phyloP scores from a whole-genome alignment of 352 stramenopile genomes.

The Phytophthora agathidicida region DNA sequence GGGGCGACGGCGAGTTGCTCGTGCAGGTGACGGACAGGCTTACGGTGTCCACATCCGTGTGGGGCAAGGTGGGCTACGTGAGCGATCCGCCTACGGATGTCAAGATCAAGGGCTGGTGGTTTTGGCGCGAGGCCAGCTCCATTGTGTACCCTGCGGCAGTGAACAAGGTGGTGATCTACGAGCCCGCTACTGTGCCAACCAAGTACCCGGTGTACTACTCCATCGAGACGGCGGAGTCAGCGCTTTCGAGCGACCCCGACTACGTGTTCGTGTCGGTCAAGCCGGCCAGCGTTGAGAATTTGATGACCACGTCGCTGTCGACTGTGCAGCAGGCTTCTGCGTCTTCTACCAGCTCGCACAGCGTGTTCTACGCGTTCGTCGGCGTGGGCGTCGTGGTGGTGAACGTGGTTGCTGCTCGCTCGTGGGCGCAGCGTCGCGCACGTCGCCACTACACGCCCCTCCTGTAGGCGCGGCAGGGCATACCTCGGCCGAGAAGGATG shows the following conservation, averaged over 20 bases:
- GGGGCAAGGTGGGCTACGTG: conserved; percentile 59
- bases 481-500: conserved; percentile 1
- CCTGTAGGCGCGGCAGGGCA: conserved; percentile 23
- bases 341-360: conserved; percentile 16
- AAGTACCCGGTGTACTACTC: conserved; percentile 41
- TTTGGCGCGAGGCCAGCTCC: conserved; percentile 50
- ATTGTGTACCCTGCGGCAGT: conserved; percentile 45
- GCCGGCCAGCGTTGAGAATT: conserved; percentile 6
- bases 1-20: conserved; percentile 49
- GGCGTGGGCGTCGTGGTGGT: conserved; percentile 41
- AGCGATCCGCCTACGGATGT: conserved; percentile 41
- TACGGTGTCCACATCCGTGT: conserved; percentile 55
- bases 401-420: conserved; percentile 50
- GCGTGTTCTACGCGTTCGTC: conserved; percentile 48
- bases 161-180: conserved; percentile 49
- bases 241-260: conserved; percentile 41
- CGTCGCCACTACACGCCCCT: conserved; percentile 65
- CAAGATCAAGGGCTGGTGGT: conserved; percentile 63
- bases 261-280: conserved; percentile 32
- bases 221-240: conserved; percentile 31
- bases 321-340: conserved; percentile 31
- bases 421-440: conserved; percentile 48
- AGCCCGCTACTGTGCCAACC: conserved; percentile 24
- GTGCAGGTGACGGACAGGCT: conserved; percentile 58
- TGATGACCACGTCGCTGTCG: conserved; percentile 39